phyloP scores from a whole-genome alignment of 106 monocot genomes.

The Ottelia alismoides region DNA sequence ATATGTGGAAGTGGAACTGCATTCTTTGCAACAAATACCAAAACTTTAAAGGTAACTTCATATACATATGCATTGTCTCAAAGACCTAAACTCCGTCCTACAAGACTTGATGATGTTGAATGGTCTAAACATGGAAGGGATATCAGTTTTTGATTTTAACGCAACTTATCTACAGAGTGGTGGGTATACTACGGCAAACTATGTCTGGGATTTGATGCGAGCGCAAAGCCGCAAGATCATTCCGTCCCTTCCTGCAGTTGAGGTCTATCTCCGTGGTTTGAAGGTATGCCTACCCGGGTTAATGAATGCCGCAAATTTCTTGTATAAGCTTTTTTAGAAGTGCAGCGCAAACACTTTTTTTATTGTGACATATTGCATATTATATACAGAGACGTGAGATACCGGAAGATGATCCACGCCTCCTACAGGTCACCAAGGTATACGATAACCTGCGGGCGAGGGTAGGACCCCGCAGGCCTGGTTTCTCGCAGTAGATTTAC shows the following conservation, averaged over 20 bases:
- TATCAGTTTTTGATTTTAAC: background rate
- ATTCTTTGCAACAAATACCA: no score
- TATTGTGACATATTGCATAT: background rate
- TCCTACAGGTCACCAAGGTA: slow-evolving; percentile 47
- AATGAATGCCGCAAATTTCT: background rate
- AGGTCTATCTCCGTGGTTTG: slow-evolving; percentile 71
- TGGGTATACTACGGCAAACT: slow-evolving; percentile 78
- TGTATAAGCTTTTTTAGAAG: background rate
- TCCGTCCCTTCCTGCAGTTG: slow-evolving; percentile 50
- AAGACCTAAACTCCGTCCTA: no score
- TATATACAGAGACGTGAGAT: slow-evolving; percentile 69
- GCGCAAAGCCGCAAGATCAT: slow-evolving; percentile 51
- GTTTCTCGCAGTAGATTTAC: no score
- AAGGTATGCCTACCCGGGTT: slow-evolving; percentile 33
- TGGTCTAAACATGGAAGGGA: no score
- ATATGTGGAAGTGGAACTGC: no score
- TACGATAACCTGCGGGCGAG: slow-evolving; percentile 35
- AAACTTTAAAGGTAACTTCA: no score
- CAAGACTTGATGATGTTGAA: no score
- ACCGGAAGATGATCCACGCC: slow-evolving; percentile 74
- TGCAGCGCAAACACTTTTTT: background rate
- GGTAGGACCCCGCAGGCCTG: slow-evolving; percentile 19
- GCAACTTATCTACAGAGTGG: slow-evolving; percentile 48
- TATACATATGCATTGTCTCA: no score
- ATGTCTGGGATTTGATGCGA: slow-evolving; percentile 85